A percentile compares a stretch with the other conserved stretches of the same genome.
Evolutionary conservation across 495 filamentous ascomycete genomes (phyloP).

Genomic region (Hypoxylon lienhwacheense): DNA sequence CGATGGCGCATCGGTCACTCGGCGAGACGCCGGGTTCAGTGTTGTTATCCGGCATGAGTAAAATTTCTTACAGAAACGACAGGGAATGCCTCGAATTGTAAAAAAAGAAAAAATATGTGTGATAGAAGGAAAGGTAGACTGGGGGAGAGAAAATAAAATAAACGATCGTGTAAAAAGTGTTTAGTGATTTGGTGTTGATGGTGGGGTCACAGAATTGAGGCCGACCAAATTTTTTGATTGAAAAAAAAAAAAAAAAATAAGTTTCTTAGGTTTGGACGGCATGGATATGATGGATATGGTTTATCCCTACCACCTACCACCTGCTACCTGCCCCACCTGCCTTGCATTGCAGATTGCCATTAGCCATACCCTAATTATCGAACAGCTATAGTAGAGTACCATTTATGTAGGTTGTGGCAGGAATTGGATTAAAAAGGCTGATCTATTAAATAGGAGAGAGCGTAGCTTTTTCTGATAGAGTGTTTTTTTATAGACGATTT

Average conservation of each 20-base stretch:
- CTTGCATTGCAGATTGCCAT: too few species aligned
- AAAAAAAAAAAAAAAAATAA: slow-evolving; percentile 25
- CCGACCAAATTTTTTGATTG: slow-evolving; percentile 28
- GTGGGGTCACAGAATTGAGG: slow-evolving; percentile 9
- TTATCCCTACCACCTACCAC: too few species aligned
- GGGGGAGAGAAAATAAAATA: too few species aligned
- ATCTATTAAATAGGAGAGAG: too few species aligned
- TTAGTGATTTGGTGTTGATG: slow-evolving; percentile 15
- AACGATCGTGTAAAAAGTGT: neutral
- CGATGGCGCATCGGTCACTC: slow-evolving; percentile 75
- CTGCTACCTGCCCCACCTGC: too few species aligned
- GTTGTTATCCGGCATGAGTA: slow-evolving; percentile 44
- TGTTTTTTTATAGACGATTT: too few species aligned
- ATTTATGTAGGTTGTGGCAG: too few species aligned
- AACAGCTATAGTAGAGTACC: too few species aligned
- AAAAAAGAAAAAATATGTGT: neutral
- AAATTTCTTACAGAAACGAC: slow-evolving; percentile 2
- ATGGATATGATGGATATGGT: too few species aligned
- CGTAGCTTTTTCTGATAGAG: too few species aligned
- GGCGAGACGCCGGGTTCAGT: slow-evolving; percentile 50
- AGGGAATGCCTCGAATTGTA: neutral
- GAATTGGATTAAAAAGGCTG: too few species aligned
- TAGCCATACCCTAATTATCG: too few species aligned
- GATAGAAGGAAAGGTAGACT: neutral
- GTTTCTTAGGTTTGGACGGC: slow-evolving; percentile 8